Evolutionary conservation across 805 yeast species (phyloP).

Genomic region (Saturnispora quitensis): DNA sequence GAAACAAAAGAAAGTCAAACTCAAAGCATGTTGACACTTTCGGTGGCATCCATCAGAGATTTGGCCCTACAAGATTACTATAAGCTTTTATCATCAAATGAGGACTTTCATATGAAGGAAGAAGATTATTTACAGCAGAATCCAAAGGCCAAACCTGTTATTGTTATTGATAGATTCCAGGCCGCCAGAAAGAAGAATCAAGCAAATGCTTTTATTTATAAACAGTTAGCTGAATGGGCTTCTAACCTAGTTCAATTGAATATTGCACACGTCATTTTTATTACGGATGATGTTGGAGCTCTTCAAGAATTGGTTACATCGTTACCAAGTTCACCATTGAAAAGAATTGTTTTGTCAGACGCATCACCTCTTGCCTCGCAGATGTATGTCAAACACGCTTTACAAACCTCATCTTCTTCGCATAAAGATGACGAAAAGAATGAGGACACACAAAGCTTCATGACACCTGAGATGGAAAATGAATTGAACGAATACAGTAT

Average conservation of each 20-base stretch:
- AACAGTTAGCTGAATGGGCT: slow-evolving; percentile 83
- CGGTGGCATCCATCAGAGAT: slow-evolving; percentile 64
- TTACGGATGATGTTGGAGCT: slow-evolving; percentile 80
- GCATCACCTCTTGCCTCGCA: slow-evolving; percentile 67
- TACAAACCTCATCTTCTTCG: slow-evolving; percentile 17
- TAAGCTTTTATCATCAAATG: slow-evolving; percentile 19
- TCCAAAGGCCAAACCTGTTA: slow-evolving; percentile 77
- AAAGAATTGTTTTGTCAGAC: slow-evolving; percentile 65
- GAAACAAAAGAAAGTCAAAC: slow-evolving; percentile 77
- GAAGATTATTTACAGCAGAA: slow-evolving; percentile 79
- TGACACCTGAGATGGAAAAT: slow-evolving; percentile 14
- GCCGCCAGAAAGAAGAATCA: slow-evolving; percentile 45
- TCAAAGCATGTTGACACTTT: slow-evolving; percentile 66
- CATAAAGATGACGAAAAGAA: slow-evolving; percentile 23
- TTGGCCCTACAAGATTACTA: slow-evolving; percentile 43
- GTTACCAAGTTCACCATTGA: slow-evolving; percentile 82
- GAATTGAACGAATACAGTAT: slow-evolving; percentile 49
- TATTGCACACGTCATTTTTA: slow-evolving; percentile 79
- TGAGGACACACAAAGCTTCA: neutral
- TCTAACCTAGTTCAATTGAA: slow-evolving; percentile 66
- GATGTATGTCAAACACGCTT: slow-evolving; percentile 54
- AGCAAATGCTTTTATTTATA: slow-evolving; percentile 56
- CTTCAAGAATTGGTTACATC: slow-evolving; percentile 58
- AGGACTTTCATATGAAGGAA: slow-evolving; percentile 38
- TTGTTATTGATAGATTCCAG: slow-evolving; percentile 69